Conservation (phyloP, 305 asterid species). For the Fraxinus baroniana region DNA sequence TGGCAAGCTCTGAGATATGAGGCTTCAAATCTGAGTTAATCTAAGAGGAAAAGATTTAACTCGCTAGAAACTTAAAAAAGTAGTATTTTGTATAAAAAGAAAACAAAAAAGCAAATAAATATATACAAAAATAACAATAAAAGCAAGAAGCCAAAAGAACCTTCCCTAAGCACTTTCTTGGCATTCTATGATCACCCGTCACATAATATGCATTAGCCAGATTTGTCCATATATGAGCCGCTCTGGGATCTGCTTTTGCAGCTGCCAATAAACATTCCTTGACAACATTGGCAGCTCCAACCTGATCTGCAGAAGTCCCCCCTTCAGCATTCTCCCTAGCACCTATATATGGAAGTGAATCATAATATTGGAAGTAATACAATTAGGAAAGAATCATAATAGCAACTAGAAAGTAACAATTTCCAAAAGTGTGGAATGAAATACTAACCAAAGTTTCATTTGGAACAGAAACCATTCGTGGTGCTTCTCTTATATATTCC, state of each 20-base stretch:
- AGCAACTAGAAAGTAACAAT: neutral
- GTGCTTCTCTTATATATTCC: constrained; percentile 69
- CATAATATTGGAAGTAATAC: neutral
- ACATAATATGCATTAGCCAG: constrained; percentile 85
- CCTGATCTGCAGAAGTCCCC: constrained; percentile 45
- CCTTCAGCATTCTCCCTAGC: constrained; percentile 74
- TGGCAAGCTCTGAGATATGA: too few relatives aligned
- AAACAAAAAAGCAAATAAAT: neutral
- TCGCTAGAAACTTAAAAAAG: neutral
- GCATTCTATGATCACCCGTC: constrained; percentile 74
- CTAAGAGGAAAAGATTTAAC: neutral
- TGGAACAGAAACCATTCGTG: constrained; percentile 50
- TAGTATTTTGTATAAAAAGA: neutral
- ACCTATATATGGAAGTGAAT: constrained; percentile 47
- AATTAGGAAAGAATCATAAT: neutral
- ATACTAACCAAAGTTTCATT: constrained; percentile 13
- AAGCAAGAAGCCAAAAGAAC: constrained; percentile 32
- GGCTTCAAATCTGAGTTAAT: too few relatives aligned
- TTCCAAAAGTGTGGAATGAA: neutral
- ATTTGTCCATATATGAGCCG: constrained; percentile 88
- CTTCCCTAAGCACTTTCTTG: constrained; percentile 92
- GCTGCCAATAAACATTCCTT: constrained; percentile 93
- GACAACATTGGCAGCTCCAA: constrained; percentile 64
- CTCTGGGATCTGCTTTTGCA: constrained; percentile 72
- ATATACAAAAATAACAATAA: neutral